phyloP scores from a whole-genome alignment of 768 basidiomycete species.

The Macrolepiota fuliginosa region DNA sequence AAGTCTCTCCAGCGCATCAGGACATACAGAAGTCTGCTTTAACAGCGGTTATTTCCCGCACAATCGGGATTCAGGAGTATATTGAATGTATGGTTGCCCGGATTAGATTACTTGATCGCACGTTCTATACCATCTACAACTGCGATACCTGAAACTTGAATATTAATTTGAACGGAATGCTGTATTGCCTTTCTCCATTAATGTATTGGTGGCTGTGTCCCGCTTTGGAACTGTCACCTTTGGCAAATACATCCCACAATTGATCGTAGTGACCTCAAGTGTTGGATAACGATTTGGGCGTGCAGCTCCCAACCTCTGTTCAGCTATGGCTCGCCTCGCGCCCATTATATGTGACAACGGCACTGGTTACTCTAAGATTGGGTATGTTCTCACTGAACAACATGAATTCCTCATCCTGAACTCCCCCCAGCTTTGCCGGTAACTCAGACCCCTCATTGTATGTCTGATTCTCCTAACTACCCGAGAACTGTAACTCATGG shows the following conservation, averaged over 20 bases:
- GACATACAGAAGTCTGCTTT: not conserved
- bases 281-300: constrained; percentile 6
- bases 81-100: not conserved
- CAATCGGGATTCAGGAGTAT: not conserved
- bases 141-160: too few species aligned
- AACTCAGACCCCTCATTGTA: constrained; percentile 99
- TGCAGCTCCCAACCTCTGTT: constrained; percentile 5
- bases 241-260: constrained; percentile 18
- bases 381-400: constrained; percentile 48
- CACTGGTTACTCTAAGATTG: constrained; percentile 96
- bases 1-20: not conserved
- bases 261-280: not conserved
- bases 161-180: too few species aligned
- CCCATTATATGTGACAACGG: constrained; percentile 99
- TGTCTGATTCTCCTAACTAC: constrained; percentile 28
- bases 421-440: constrained; percentile 77
- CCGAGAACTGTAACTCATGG: constrained; percentile 10
- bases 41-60: not conserved
- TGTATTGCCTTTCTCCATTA: not conserved
- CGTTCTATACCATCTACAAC: too few species aligned
- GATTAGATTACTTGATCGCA: too few species aligned
- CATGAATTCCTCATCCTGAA: constrained; percentile 3
- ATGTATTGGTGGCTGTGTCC: constrained; percentile 7
- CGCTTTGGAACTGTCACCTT: not conserved
- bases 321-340: constrained; percentile 76